Base-by-base conservation (phyloP, 352 stramenopile genomes). In the Plasmopara viticola region DNA sequence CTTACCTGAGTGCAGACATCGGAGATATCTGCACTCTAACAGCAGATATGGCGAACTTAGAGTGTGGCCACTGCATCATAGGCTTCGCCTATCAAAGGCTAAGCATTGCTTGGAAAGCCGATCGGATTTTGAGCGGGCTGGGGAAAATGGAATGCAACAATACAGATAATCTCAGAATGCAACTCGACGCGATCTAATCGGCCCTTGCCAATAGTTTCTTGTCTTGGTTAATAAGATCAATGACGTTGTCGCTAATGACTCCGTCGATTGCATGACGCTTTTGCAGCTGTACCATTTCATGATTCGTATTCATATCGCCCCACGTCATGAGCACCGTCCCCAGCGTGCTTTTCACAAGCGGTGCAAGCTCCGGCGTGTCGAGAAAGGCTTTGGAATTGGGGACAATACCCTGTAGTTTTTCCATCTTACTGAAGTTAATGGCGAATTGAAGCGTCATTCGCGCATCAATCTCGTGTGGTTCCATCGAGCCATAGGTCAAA, bases 161-260 rank as follows among this genome's bases (percentile, higher is more conserved):
- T 3, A 25, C 20, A 25, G 20, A 25, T 25, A 25, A 25, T 25
- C 20, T 25, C 20, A 25, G 20, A 3, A 25, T 25, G 20, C 20
- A 25, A 25, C 20, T 25, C 20, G n/a, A 51, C 44, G 42, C 13
- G 2, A 33, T 47, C 25, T 58, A 56, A 38, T 66, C 56, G 30
- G 38, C 20, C 31, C 18, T 44, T 9, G 52, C 45, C 33, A 47
- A 49, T 17, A 77, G 44, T 51, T 67, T 83, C 40, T 65, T 62
- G 62, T 77, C 72, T 25, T 70, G 53, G 25, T 68, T 75, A n/a
- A 70, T 73, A 60, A 92, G 70, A 56, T 92, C 82, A 49, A 76
- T 72, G 48, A 89, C 77, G 55, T 92, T 92, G 58, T 92, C 79
- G 53, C 78, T 90, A 56, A 92, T 92, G 15, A 92, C 66, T 10